Conservation (phyloP, 495 filamentous ascomycete species). For the Podospora pseudoanserina region DNA sequence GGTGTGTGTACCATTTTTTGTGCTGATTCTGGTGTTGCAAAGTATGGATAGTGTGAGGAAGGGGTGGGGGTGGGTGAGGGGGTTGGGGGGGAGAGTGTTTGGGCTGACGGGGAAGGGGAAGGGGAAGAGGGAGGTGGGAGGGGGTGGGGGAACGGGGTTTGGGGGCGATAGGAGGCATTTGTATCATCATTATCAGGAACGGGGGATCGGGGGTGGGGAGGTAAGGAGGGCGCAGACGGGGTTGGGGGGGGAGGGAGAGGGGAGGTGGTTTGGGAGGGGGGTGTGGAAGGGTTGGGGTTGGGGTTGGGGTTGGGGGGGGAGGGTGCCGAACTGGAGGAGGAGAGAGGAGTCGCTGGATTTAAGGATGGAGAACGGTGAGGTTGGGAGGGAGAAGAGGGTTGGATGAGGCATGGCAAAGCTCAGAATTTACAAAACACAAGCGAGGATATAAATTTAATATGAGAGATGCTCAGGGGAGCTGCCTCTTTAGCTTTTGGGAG, state of each 20-base stretch:
- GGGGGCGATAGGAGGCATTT: background rate
- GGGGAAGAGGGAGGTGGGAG: background rate
- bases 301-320: background rate
- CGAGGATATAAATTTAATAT: no score
- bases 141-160: background rate
- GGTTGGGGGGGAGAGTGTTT: background rate
- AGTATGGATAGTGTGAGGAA: slow-evolving; percentile 24
- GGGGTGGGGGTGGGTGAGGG: slow-evolving; percentile 1
- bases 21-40: slow-evolving; percentile 31
- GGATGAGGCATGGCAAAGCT: background rate
- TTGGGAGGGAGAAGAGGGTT: background rate
- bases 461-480: no score
- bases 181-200: slow-evolving; percentile 1
- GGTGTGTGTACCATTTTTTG: slow-evolving; percentile 35
- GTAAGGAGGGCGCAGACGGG: background rate
- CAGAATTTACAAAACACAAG: no score
- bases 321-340: background rate
- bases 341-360: background rate
- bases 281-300: background rate
- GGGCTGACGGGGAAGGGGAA: background rate
- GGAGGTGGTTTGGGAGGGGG: background rate
- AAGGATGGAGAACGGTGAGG: slow-evolving; percentile 2
- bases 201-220: background rate
- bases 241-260: background rate
- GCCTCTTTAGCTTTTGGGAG: no score